Evolutionary conservation across 2,329 filamentous ascomycete genomes (phyloP).

Genomic region (Penicillium sp.): DNA sequence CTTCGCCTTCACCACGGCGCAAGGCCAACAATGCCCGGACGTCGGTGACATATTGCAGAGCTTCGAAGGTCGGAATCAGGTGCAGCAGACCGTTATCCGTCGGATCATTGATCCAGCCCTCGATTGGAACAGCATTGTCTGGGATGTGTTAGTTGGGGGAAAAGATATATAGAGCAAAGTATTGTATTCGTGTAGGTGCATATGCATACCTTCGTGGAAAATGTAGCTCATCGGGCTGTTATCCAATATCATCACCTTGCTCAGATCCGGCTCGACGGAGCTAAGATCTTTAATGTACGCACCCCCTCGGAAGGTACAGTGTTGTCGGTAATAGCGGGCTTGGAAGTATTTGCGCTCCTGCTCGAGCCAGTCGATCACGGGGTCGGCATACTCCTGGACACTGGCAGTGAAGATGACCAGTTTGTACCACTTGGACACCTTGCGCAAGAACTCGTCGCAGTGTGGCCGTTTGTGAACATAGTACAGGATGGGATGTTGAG

Average conservation of each 20-base stretch:
- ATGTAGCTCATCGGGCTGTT: constrained; percentile 98
- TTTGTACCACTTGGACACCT: constrained; percentile 98
- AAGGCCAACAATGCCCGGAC: constrained; percentile 88
- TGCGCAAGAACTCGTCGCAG: constrained; percentile 94
- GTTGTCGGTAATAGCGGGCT: constrained; percentile 90
- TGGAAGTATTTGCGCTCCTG: constrained; percentile 96
- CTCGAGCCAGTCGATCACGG: constrained; percentile 98
- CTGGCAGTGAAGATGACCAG: constrained; percentile 95
- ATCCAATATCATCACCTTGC: constrained; percentile 98
- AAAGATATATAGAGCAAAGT: neutral
- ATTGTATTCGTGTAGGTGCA: neutral
- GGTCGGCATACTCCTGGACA: constrained; percentile 97
- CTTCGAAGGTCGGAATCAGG: constrained; percentile 88
- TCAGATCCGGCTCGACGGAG: constrained; percentile 93
- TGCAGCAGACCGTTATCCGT: constrained; percentile 95
- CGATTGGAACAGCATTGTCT: constrained; percentile 99
- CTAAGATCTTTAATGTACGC: constrained; percentile 98
- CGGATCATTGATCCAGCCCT: constrained; percentile 98
- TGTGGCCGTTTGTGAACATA: constrained; percentile 98
- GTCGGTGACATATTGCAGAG: constrained; percentile 94
- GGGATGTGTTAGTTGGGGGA: constrained; percentile 17
- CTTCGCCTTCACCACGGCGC: constrained; percentile 73
- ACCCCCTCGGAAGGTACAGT: constrained; percentile 93
- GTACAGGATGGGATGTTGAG: constrained; percentile 95
- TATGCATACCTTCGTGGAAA: constrained; percentile 85